Percentiles rank a stretch among this genome's conserved stretches.
Conservation (phyloP, 768 basidiomycete species). For the Crassisporium funariophilum region DNA sequence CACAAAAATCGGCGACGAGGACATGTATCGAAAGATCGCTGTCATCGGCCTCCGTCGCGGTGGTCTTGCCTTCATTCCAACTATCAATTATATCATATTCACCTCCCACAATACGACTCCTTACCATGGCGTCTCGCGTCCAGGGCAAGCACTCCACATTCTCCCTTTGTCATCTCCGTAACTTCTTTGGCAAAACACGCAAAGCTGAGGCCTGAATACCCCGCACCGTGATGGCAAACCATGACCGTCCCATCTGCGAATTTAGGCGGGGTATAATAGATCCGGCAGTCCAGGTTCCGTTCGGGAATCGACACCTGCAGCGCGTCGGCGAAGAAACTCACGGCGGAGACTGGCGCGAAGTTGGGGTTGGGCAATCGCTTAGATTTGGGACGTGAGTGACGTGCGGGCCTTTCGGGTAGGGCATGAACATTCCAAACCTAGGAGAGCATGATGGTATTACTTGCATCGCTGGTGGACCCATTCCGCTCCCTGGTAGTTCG, state of each 20-base stretch:
- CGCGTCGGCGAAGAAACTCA: constrained; percentile 77
- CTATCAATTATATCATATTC: constrained; percentile 1
- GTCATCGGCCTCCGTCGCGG: constrained; percentile 36
- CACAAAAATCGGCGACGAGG: constrained; percentile 74
- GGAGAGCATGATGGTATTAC: constrained; percentile 29
- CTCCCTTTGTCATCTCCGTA: constrained; percentile 55
- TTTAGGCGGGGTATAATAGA: constrained; percentile 81
- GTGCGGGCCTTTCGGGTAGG: constrained; percentile 34
- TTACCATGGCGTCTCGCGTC: constrained; percentile 90
- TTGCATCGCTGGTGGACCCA: constrained; percentile 67
- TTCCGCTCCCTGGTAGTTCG: constrained; percentile 56
- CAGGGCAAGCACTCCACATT: constrained; percentile 78
- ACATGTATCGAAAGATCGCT: constrained; percentile 73
- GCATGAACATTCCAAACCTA: constrained; percentile 21
- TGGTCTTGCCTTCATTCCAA: constrained; percentile 68
- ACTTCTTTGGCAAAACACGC: constrained; percentile 90
- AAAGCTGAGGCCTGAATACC: constrained; percentile 88
- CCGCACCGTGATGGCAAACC: constrained; percentile 95
- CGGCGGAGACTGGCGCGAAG: constrained; percentile 78
- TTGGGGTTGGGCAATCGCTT: constrained; percentile 54
- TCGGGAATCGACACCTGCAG: constrained; percentile 70
- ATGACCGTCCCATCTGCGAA: constrained; percentile 63
- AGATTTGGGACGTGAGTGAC: constrained; percentile 23
- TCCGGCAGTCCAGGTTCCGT: constrained; percentile 67
- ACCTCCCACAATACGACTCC: constrained; percentile 19